Percentiles rank a stretch among this genome's conserved stretches.
These are phyloP conservation scores for Neofusicoccum laricinum DNA, from an alignment of 2,329 filamentous ascomycete genomes.

Conservation along the genomic window DNA sequence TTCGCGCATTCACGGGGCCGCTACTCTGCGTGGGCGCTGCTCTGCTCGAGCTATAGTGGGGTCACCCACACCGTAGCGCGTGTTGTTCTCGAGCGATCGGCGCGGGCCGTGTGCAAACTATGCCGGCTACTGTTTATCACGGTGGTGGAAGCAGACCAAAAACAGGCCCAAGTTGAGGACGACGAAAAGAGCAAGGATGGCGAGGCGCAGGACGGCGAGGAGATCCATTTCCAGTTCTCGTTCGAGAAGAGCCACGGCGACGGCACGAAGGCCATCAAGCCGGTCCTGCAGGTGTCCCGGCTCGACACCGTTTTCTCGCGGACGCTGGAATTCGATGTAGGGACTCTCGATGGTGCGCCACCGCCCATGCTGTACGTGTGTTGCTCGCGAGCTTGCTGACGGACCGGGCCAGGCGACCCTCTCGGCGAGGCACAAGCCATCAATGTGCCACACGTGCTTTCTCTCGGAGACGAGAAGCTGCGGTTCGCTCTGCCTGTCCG, in stretches of 20 bases:
- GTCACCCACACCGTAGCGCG: slow-evolving; percentile 1
- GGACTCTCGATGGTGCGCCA: slow-evolving; percentile 1
- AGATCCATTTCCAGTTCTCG: slow-evolving; percentile 1
- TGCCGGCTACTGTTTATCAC: slow-evolving; percentile 1
- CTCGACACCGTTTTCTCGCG: slow-evolving; percentile 3
- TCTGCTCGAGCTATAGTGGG: slow-evolving; percentile 3
- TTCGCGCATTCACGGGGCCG: not conserved
- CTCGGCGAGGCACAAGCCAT: not conserved
- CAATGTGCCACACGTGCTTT: not conserved
- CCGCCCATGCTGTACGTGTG: not conserved
- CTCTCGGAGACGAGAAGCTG: not conserved
- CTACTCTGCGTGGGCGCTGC: slow-evolving; percentile 1
- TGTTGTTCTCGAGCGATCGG: not conserved
- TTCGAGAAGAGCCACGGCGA: not conserved
- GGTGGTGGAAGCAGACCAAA: not conserved
- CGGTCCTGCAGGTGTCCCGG: not conserved
- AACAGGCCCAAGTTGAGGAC: not conserved
- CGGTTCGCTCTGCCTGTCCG: not conserved
- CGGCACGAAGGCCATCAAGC: not conserved
- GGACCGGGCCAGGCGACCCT: not conserved
- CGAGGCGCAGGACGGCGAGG: not conserved
- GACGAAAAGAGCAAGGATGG: not conserved
- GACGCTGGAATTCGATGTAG: slow-evolving; percentile 8
- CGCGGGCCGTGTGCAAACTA: slow-evolving; percentile 9
- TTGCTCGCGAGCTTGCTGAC: not conserved